Evolutionary conservation across 371 early-diverging fungal species (phyloP), one percentile per base, ranked within the genome.

Genomic region (Mucor circinelloides): DNA sequence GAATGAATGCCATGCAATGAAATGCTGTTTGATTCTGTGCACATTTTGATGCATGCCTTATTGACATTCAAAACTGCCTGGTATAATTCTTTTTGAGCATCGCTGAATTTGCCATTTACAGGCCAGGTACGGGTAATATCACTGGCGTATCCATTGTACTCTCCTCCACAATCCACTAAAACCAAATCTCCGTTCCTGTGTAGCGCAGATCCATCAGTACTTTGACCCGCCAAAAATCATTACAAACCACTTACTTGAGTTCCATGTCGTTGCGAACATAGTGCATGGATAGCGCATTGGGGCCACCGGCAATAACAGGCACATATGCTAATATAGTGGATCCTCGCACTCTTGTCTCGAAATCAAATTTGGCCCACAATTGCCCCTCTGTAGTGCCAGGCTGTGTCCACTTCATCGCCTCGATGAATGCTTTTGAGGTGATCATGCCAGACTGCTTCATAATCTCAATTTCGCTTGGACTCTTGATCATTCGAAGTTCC

Each of bases 111-210:
- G 30, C 97, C 97, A 64, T 86, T 90, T 31, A 96, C 90, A 0
- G 99, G 99, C 92, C 94, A 97, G 2, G 97, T 96, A 44, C 99
- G 90, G 0, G 97, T 96, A 46, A 97, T 90, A 72, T 98, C 99
- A 60, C 91, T 88, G 10, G 92, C 95, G 77, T 98, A 98, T 8
- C 89, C 88, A 58, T 90, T 89, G 66, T 92, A 94, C 77, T 95
- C 93, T 27, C 92, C 92, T 48, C 99, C 99, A 56, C 95, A 95
- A 77, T 99, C 99, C 44, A 96, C 89, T 56, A 99, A 77, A 0
- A 99, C 82, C 50, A 97, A 74, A 44, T 95, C 93, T 8, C 93
- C 94, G 70, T 93, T 87, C n/a, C 91, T 90, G 46, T 9, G 28
- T 23, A 31, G 10, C 23, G 23, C 25, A 23, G 21, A 50, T 23